phyloP scores from a whole-genome alignment of 177 flowering plant species.

The Vitis hybrid region DNA sequence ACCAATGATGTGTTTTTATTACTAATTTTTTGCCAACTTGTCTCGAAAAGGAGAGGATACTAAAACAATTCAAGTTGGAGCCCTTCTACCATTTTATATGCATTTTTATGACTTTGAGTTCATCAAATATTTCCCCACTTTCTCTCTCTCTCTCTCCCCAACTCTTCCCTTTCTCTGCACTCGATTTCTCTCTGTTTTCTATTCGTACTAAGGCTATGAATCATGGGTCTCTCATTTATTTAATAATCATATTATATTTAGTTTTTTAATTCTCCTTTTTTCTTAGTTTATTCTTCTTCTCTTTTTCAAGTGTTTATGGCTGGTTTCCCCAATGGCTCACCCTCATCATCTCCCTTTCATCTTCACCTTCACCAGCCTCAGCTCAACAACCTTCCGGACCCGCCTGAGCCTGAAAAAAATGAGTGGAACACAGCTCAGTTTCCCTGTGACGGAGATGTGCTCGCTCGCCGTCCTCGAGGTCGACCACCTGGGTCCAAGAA shows the following conservation, averaged over 20 bases:
- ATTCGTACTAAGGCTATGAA: slow-evolving; percentile 27
- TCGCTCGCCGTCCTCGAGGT: slow-evolving; percentile 26
- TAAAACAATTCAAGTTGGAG: too few relatives aligned
- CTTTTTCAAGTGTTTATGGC: slow-evolving; percentile 24
- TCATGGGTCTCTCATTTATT: slow-evolving; percentile 8
- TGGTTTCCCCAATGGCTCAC: slow-evolving; percentile 27
- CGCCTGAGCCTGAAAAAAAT: slow-evolving; percentile 10
- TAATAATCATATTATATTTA: slow-evolving; percentile 2
- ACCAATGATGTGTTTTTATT: too few relatives aligned
- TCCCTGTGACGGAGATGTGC: slow-evolving; percentile 12
- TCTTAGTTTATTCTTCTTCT: neutral
- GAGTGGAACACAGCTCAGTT: slow-evolving; percentile 3
- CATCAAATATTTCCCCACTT: neutral
- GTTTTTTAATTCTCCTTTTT: slow-evolving; percentile 1
- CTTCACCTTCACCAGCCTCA: slow-evolving; percentile 31
- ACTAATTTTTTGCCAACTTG: too few relatives aligned
- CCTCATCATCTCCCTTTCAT: slow-evolving; percentile 31
- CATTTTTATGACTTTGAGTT: too few relatives aligned
- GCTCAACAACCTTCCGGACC: slow-evolving; percentile 17
- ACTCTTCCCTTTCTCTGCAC: slow-evolving; percentile 20
- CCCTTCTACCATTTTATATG: too few relatives aligned
- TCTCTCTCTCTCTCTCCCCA: slow-evolving; percentile 7
- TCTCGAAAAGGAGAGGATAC: too few relatives aligned
- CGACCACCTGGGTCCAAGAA: slow-evolving; percentile 31
- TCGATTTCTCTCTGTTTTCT: slow-evolving; percentile 25